Evolutionary conservation across 306 rosid species (phyloP).

Genomic region (Corylus americana): DNA sequence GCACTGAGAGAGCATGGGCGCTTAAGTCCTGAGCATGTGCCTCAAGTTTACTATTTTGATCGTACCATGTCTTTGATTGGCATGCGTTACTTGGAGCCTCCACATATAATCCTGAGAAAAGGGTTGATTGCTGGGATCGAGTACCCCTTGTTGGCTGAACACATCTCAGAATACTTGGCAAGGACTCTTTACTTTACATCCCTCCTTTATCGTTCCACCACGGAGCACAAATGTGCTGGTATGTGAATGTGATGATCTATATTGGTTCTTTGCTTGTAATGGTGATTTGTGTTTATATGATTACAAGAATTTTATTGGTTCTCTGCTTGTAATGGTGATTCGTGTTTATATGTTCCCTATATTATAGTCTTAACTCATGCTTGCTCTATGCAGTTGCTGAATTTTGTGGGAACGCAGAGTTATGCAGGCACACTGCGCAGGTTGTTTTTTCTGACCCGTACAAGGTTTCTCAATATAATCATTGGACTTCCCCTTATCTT

Average conservation of each 20-base stretch:
- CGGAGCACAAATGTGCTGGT: constrained; percentile 81
- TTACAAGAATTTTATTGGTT: neutral
- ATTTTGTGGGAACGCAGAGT: constrained; percentile 85
- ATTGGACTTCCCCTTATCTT: constrained; percentile 76
- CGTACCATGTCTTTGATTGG: constrained; percentile 83
- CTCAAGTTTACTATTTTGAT: constrained; percentile 81
- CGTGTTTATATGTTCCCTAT: neutral
- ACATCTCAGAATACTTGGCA: constrained; percentile 78
- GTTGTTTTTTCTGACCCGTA: constrained; percentile 97
- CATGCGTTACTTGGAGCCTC: constrained; percentile 90
- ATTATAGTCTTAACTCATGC: neutral
- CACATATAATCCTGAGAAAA: constrained; percentile 83
- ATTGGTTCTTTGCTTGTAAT: neutral
- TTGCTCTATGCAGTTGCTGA: constrained; percentile 68
- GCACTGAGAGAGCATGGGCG: constrained; percentile 48
- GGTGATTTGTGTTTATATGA: neutral
- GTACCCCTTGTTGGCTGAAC: constrained; percentile 72
- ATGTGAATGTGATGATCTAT: constrained; percentile 2
- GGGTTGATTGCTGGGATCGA: constrained; percentile 83
- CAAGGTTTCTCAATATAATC: constrained; percentile 72
- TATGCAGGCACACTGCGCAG: constrained; percentile 86
- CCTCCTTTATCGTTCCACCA: constrained; percentile 63
- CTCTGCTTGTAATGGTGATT: neutral
- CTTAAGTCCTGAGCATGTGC: constrained; percentile 65
- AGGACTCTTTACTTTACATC: constrained; percentile 80